phyloP scores from a whole-genome alignment of 2,329 filamentous ascomycete species.

The Stemphylium beticola region DNA sequence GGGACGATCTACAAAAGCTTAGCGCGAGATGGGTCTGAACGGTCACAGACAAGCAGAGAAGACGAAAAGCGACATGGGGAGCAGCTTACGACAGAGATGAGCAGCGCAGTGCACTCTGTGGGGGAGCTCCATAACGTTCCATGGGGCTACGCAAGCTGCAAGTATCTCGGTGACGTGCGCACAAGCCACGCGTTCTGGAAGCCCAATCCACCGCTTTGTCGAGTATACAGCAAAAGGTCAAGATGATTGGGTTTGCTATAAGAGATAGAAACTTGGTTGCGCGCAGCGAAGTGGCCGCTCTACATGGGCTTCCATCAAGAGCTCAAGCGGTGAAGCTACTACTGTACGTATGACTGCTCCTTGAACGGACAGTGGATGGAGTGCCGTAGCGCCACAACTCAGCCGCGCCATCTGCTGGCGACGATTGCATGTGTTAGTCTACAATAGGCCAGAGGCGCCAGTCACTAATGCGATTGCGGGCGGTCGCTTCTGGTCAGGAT shows the following conservation, averaged over 20 bases:
- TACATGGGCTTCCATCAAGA: not conserved
- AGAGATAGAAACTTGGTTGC: not conserved
- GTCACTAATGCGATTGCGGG: not conserved
- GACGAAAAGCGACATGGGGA: not conserved
- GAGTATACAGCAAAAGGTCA: not conserved
- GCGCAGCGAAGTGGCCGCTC: not conserved
- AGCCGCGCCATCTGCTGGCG: constrained; percentile 28
- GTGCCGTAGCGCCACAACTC: not conserved
- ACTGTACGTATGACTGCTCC: not conserved
- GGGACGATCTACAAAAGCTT: not conserved
- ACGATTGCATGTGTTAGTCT: constrained; percentile 7
- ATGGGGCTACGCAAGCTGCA: not conserved
- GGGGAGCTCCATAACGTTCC: not conserved
- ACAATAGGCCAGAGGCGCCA: not conserved
- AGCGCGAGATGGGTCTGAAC: not conserved
- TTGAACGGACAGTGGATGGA: not conserved
- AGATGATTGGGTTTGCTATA: not conserved
- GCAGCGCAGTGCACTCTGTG: not conserved
- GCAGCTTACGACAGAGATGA: not conserved
- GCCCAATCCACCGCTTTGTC: not conserved
- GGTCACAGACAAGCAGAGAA: not conserved
- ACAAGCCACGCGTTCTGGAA: constrained; percentile 13
- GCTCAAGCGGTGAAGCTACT: not conserved
- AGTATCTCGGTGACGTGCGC: not conserved
- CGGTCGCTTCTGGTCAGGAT: too few relatives aligned